Base-by-base conservation (phyloP, 2,329 filamentous ascomycete genomes). In the Alternaria ventricosa region DNA sequence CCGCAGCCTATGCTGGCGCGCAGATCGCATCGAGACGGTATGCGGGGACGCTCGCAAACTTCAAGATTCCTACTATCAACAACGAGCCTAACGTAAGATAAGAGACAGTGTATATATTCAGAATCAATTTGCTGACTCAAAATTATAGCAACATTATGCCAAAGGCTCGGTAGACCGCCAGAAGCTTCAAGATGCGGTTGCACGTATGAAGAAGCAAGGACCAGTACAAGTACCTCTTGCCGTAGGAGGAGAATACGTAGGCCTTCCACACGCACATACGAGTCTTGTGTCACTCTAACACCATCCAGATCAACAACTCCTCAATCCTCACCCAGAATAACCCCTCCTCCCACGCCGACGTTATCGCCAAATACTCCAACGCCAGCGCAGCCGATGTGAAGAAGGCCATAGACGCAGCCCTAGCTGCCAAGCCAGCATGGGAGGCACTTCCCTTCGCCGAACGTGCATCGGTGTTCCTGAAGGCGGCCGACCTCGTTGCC, bases 21-120 rank as follows among this genome's bases (percentile, higher is more conserved):
- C 71, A 70, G 55, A 58, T 70, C 28, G 69, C 70, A 36, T 71
- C 74, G 36, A 73, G 71, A 67, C 68, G 78, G 69, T 71, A 74
- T 58, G 73, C 78, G 66, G 82, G 89, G 61, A 91, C 89, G 8
- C 85, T 97, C 68, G 94, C 94, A 54, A 87, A 89, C 65, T 98
- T 97, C 87, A 95, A 93, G 84, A 88, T 94, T 55, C 96, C 96
- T 54, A 89, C 89, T 67, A 88, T 97, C 73, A 85, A 88, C 78
- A 99, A 99, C 79, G 96, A 99, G 84, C 93, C 93, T n/a, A 99
- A 97, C 80, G 94, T 97, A 82, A 80, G 92, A 8, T 3, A 6
- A 20, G 28, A 41, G 15, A 4, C 0, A n/a, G 1, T 44, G 4
- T n/a, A 7, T 8, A 23, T 30, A 0, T 4, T 10, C 12, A 5